Evolutionary conservation across 495 filamentous ascomycete genomes (phyloP), one percentile per base, ranked within the genome.

Genomic region (Aspergillus mulundensis): DNA sequence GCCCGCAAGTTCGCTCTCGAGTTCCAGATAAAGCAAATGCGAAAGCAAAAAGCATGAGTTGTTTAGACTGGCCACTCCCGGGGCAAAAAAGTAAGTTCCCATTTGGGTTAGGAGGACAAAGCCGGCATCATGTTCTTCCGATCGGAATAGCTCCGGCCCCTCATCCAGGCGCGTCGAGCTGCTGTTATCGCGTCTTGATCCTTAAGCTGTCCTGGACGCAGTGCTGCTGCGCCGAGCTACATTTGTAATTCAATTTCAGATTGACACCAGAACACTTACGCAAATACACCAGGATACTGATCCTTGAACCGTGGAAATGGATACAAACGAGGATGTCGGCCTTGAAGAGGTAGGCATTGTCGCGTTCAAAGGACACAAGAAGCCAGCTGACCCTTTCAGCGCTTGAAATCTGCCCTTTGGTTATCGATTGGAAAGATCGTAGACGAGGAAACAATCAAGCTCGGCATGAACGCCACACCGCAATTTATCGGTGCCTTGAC

Each of bases 381-480:
- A 3, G 25, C 8, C 25, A 3, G 25, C 25, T 28, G 8, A 23
- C 48, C 18, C 23, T 7, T 20, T 18, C 12, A 96, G 90, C 87
- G 87, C 59, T 80, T 97, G 54, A 98, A 98, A 81, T 85, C 90
- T 48, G 89, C 91, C 30, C 81, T 98, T n/a, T 97, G 92, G 92
- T 88, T 87, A 67, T 81, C 84, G 19, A 84, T 96, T 56, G 92
- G 92, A 65, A 88, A 91, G 66, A 90, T 91, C 45, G 88, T 96
- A 43, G 93, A 97, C 68, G 84, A 92, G 58, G 90, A 95, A 66
- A 87, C 85, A 25, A 72, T 94, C 34, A 77, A 78, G 21, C 77
- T 88, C 12, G 86, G 88, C 64, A 79, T 87, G 56, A 96, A 93
- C 70, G 90, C 92, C 2, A 97, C 91, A 1, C 92, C 91, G 7